These are phyloP conservation scores for Talaromyces trachyspermus DNA, from an alignment of 495 filamentous ascomycete species.

Conservation along the genomic window DNA sequence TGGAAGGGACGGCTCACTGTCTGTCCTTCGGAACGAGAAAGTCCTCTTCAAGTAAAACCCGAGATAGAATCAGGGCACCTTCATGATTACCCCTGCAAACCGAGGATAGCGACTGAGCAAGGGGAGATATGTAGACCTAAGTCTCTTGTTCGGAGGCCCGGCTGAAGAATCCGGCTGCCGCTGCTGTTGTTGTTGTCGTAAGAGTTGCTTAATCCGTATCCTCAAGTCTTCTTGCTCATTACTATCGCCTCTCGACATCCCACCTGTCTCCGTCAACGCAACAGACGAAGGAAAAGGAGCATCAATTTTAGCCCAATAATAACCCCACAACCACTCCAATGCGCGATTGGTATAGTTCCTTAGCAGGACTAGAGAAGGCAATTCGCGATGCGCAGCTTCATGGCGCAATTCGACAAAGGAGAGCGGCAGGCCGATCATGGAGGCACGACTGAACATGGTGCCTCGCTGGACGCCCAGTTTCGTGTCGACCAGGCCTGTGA, in stretches of 20 bases:
- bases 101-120: constrained; percentile 17
- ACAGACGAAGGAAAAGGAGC: neutral
- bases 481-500: constrained; percentile 78
- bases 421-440: constrained; percentile 66
- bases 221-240: neutral
- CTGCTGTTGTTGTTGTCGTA: neutral
- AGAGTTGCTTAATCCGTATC: neutral
- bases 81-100: constrained; percentile 18
- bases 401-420: constrained; percentile 87
- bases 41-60: constrained; percentile 22
- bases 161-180: constrained; percentile 11
- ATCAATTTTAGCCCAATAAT: constrained; percentile 60
- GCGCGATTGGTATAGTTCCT: constrained; percentile 57
- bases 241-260: too few species aligned
- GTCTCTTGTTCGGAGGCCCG: constrained; percentile 32
- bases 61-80: constrained; percentile 18
- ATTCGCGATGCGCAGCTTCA: constrained; percentile 79
- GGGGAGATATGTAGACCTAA: constrained; percentile 18
- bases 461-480: constrained; percentile 63
- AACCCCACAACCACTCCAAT: constrained; percentile 79
- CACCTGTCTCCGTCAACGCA: neutral
- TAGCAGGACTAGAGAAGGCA: constrained; percentile 67
- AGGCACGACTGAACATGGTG: constrained; percentile 75
- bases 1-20: constrained; percentile 18
- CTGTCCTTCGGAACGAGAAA: constrained; percentile 22